phyloP scores from a whole-genome alignment of 1,139 yeast genomes.

The Sugiyamaella paludigena region DNA sequence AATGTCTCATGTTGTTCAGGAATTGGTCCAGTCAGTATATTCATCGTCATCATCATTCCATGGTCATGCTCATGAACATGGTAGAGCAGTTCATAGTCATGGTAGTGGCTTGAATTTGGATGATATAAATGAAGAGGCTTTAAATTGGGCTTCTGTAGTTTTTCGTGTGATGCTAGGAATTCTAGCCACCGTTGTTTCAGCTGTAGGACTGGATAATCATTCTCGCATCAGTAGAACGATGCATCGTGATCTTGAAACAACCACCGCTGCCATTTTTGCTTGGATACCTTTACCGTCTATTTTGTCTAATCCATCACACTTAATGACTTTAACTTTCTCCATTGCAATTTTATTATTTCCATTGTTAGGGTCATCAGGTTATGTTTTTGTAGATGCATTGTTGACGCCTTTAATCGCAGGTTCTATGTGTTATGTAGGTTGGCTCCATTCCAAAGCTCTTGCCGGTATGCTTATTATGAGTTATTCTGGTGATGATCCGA shows the following conservation, averaged over 20 bases:
- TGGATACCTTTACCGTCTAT: slow-evolving; percentile 31
- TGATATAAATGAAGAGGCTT: slow-evolving; percentile 35
- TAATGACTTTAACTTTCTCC: slow-evolving; percentile 59
- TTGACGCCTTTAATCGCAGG: slow-evolving; percentile 41
- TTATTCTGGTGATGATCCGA: slow-evolving; percentile 41
- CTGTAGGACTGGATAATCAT: slow-evolving; percentile 36
- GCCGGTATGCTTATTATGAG: slow-evolving; percentile 47
- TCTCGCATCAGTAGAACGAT: slow-evolving; percentile 33
- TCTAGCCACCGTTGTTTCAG: slow-evolving; percentile 36
- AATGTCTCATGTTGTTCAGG: slow-evolving; percentile 80
- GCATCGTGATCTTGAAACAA: slow-evolving; percentile 19
- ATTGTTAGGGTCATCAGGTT: slow-evolving; percentile 26
- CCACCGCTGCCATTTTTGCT: slow-evolving; percentile 19
- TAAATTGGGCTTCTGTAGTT: slow-evolving; percentile 28
- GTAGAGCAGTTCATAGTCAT: slow-evolving; percentile 43
- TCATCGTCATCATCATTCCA: slow-evolving; percentile 20
- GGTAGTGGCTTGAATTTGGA: slow-evolving; percentile 26
- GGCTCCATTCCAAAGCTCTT: slow-evolving; percentile 41
- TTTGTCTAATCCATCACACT: slow-evolving; percentile 57
- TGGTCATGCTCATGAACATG: slow-evolving; percentile 49
- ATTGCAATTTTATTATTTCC: slow-evolving; percentile 38
- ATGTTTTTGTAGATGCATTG: slow-evolving; percentile 34
- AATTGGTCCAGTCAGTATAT: slow-evolving; percentile 54
- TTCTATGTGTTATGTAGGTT: slow-evolving; percentile 43
- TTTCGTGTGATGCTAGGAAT: slow-evolving; percentile 36